Evolutionary conservation across 1,284 basidiomycete genomes (phyloP), one percentile per base, ranked within the genome.

Genomic region (Ustilago shanxiensis): DNA sequence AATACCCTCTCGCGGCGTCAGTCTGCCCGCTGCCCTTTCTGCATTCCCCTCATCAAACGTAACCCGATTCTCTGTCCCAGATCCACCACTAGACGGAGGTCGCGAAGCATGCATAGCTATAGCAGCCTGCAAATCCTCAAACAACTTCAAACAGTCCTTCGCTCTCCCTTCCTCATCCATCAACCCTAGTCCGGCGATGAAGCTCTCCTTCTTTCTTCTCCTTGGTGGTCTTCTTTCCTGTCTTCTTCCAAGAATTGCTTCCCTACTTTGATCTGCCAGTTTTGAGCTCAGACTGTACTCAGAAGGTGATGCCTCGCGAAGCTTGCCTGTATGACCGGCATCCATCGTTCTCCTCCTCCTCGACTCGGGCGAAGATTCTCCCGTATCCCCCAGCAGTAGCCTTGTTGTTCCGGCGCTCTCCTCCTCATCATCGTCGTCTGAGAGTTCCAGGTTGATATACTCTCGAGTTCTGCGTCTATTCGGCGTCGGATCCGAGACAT

Each of bases 81-180:
- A 49, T 28, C 47, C 26, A 14, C 26, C 60, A n/a, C 53, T 67
- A 8, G 60, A 57, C 0, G 60, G 60, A 3, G 64, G 57, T 8
- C 60, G 29, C 11, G 56, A 55, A 9, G 64, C 60, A 49, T 65
- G 57, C 65, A 71, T 72, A 2, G 62, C 66, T 28, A 77, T 69
- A 9, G 66, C 74, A 20, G 74, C 74, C 47, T 72, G 70, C 26
- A 77, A 58, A 45, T 77, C 63, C 26, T 77, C 66, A 28, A 77
- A 77, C 10, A 77, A 60, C 62, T 72, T 77, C 50, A 69, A n/a
- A 26, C 66, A 66, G 37, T 72, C 70, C 26, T 61, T 65, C 16
- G 59, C 41, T 13, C 53, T 39, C 14, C 58, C 60, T 33, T 51
- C 56, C 11, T 72, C 55, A 31, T 68, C 65, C 6, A 57, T 58